Evolutionary conservation across 2,329 filamentous ascomycete genomes (phyloP).

Genomic region (Ceratocystis colombiana): DNA sequence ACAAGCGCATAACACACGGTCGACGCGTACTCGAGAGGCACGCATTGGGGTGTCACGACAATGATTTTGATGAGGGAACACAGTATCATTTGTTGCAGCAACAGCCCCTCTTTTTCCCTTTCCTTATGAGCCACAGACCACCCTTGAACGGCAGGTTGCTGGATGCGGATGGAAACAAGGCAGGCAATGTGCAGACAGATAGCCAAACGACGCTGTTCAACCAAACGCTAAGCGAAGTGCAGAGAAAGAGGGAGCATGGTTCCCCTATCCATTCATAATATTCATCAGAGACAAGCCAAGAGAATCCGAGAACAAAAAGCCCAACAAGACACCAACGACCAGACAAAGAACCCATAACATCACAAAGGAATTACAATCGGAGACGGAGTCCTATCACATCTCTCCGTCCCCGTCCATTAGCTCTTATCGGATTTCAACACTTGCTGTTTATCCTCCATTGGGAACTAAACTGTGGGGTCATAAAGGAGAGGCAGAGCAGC

Average conservation of each 20-base stretch:
- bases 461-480: background rate
- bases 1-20: conserved; percentile 26
- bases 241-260: background rate
- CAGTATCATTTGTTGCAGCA: background rate
- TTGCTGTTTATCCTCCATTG: background rate
- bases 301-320: no score
- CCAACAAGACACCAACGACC: no score
- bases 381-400: background rate
- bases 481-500: background rate
- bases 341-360: background rate
- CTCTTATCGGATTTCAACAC: background rate
- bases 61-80: background rate
- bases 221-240: conserved; percentile 5
- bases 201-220: background rate
- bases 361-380: background rate
- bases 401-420: background rate
- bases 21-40: conserved; percentile 19
- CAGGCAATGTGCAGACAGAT: background rate
- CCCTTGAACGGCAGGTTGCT: background rate
- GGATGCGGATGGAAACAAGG: background rate
- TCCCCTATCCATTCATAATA: background rate
- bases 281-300: background rate
- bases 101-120: background rate
- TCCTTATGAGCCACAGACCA: background rate
- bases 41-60: conserved; percentile 21